Conservation (phyloP, 768 basidiomycete genomes). For the Hemileccinum impolitum region DNA sequence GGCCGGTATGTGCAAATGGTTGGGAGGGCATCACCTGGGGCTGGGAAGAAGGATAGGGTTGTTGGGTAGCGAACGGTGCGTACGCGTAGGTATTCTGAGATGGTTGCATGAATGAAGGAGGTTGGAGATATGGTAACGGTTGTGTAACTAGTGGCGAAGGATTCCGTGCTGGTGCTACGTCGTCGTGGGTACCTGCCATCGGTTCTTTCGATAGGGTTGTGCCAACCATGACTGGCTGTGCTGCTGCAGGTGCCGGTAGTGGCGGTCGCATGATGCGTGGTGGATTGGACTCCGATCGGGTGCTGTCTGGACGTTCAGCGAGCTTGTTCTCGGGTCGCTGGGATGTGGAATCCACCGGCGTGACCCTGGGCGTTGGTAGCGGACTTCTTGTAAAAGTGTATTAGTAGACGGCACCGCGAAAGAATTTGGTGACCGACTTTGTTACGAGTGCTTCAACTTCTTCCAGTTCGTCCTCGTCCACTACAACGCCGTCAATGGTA, state of each 20-base stretch:
- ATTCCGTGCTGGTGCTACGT: neutral
- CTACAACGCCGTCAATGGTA: constrained; percentile 30
- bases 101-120: constrained; percentile 11
- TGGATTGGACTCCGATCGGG: neutral
- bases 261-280: neutral
- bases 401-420: constrained; percentile 14
- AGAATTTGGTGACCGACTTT: constrained; percentile 41
- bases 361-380: constrained; percentile 59
- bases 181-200: neutral
- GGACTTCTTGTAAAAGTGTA: constrained; percentile 46
- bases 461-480: constrained; percentile 36
- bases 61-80: constrained; percentile 15
- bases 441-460: constrained; percentile 36
- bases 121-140: constrained; percentile 9
- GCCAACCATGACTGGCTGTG: neutral
- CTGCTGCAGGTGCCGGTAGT: neutral
- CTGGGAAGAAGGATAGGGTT: constrained; percentile 18
- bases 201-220: constrained; percentile 3
- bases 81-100: constrained; percentile 16
- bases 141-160: constrained; percentile 9
- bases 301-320: neutral
- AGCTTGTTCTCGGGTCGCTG: constrained; percentile 8
- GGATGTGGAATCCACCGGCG: constrained; percentile 40
- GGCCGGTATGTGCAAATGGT: constrained; percentile 11
- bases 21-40: constrained; percentile 15